Base-by-base conservation (phyloP, 768 basidiomycete species). In the Heimioporus sp. region DNA sequence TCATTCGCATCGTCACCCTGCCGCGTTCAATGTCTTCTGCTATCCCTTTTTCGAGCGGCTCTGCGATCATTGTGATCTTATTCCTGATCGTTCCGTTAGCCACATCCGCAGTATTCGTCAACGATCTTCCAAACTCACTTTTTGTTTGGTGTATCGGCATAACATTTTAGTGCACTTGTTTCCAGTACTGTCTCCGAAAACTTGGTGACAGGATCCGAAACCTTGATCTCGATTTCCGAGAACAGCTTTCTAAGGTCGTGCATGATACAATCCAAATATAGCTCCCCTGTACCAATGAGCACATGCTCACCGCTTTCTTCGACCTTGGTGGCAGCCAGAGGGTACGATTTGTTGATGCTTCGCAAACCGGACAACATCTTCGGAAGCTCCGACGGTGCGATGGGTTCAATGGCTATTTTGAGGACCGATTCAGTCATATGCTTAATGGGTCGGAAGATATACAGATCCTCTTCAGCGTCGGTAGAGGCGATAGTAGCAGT, bases 181-280 rank as follows among this genome's bases (percentile, higher is more conserved):
- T 99, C 97, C 58, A 98, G 76, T 19, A 98, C 96, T 2, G 97
- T 99, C 75, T 99, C 97, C 65, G 92, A 90, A 75, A 99, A 99
- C 66, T 93, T 92, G 15, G 94, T 96, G 36, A 98, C 94, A 2
- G 97, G 97, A 75, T 99, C 97, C 20, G 96, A 98, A 13, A 98
- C 94, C 76, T 99, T 99, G 79, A 99, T 98, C 78, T 99, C 97
- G 60, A 98, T 97, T 76, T 99, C 97, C 30, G 94, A 86, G 73
- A 96, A 99, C 54, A 98, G 65, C 54, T 80, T 82, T 55, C 97
- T 79, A 46, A 99, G 73, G 71, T 99, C 97, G 64, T 99, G 96
- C 86, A 99, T 86, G 41, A 96, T 90, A 57, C 89, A 96, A 67
- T 99, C 97, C 62, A 99, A 76, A 72, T 96, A 98, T 46, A 99